Evolutionary conservation across 257 asterid species (phyloP).

Genomic region (Petunia axillaris): DNA sequence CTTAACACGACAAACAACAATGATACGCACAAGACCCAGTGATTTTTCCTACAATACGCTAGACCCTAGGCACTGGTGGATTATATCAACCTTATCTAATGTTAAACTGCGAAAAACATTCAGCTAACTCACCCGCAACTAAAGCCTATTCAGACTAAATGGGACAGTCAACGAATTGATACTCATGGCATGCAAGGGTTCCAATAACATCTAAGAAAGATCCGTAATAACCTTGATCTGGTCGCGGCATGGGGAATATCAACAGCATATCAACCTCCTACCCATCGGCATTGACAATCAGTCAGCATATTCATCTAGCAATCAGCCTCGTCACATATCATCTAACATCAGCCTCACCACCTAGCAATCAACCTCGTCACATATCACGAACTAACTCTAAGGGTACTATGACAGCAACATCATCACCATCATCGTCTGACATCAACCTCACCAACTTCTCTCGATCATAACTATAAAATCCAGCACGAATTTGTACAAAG

Average conservation of each 20-base stretch:
- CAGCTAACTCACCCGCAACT: no score
- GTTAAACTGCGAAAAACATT: no score
- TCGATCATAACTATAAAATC: conserved; percentile 34
- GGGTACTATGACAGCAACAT: conserved; percentile 2
- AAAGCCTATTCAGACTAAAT: not conserved
- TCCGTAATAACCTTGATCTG: not conserved
- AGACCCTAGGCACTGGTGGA: no score
- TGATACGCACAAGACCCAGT: not conserved
- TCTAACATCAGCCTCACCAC: conserved; percentile 22
- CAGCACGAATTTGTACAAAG: conserved; percentile 27
- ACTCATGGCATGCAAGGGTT: not conserved
- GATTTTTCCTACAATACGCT: not conserved
- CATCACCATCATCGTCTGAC: conserved; percentile 20
- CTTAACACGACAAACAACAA: not conserved
- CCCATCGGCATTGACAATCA: not conserved
- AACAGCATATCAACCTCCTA: not conserved
- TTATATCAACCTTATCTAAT: not conserved
- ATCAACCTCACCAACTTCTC: conserved; percentile 33
- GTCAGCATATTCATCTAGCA: not conserved
- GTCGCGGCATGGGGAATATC: not conserved
- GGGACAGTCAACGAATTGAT: not conserved
- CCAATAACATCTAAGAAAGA: not conserved
- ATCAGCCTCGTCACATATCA: not conserved
- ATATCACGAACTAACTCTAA: conserved; percentile 23
- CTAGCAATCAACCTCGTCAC: conserved; percentile 29